phyloP scores from a whole-genome alignment of 2,329 filamentous ascomycete genomes.

The Chrysoporthe deuterocubensis region DNA sequence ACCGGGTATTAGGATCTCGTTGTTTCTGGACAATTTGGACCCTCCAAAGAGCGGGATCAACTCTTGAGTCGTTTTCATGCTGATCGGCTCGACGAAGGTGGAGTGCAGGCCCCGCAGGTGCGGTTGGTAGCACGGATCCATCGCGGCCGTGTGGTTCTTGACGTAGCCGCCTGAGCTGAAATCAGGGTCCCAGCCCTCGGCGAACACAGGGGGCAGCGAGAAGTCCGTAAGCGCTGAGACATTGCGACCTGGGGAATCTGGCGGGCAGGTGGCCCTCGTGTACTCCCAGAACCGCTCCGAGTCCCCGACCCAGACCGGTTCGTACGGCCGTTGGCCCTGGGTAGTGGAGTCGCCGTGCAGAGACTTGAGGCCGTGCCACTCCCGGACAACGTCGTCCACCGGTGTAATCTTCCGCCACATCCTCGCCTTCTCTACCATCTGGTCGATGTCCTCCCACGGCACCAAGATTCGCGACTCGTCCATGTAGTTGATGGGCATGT shows the following conservation, averaged over 20 bases:
- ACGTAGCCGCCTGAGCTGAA: constrained; percentile 51
- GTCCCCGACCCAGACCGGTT: constrained; percentile 53
- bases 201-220: constrained; percentile 29
- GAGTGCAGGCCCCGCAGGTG: constrained; percentile 52
- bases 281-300: constrained; percentile 62
- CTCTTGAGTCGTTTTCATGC: constrained; percentile 52
- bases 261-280: constrained; percentile 59
- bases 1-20: constrained; percentile 64
- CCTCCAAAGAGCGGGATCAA: constrained; percentile 64
- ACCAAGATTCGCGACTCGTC: constrained; percentile 68
- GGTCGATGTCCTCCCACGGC: constrained; percentile 59
- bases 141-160: constrained; percentile 58
- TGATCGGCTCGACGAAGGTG: constrained; percentile 56
- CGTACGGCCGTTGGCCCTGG: constrained; percentile 38
- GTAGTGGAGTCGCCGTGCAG: constrained; percentile 39
- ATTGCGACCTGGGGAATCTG: constrained; percentile 53
- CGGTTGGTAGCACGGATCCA: constrained; percentile 60
- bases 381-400: constrained; percentile 47
- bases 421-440: constrained; percentile 53
- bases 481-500: constrained; percentile 68
- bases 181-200: constrained; percentile 30
- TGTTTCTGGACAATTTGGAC: constrained; percentile 62
- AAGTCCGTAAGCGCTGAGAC: constrained; percentile 45
- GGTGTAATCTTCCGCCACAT: constrained; percentile 47
- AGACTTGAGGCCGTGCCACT: constrained; percentile 45